Evolutionary conservation across 2,329 filamentous ascomycete species (phyloP).

Genomic region (Fusarium sp.): DNA sequence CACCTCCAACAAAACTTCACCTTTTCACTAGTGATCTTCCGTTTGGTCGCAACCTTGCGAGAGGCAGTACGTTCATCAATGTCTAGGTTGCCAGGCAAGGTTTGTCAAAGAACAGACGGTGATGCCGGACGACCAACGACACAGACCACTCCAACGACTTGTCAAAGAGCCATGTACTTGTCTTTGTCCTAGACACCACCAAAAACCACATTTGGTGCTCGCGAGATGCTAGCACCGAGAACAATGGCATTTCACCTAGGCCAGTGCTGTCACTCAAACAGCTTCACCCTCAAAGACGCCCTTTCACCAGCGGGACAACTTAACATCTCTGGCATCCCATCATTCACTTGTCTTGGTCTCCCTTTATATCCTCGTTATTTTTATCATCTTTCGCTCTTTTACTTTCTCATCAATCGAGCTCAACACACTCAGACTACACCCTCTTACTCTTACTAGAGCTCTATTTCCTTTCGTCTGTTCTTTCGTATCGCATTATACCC

Average conservation of each 20-base stretch:
- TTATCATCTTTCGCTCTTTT: conserved; percentile 6
- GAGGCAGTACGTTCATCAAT: background rate
- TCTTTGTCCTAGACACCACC: conserved; percentile 30
- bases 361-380: conserved; percentile 5
- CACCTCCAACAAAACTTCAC: too few relatives aligned
- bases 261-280: background rate
- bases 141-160: conserved; percentile 21
- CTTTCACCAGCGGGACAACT: conserved; percentile 10
- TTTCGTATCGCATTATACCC: conserved; percentile 4
- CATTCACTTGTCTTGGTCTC: background rate
- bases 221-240: conserved; percentile 4
- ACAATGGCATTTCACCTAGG: conserved; percentile 27
- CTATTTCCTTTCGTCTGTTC: background rate
- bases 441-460: background rate
- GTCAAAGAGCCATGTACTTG: conserved; percentile 11
- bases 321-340: conserved; percentile 12
- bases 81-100: background rate
- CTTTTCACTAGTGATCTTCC: too few relatives aligned
- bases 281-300: background rate
- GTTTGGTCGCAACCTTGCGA: background rate
- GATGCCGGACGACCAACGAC: conserved; percentile 4
- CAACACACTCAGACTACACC: background rate
- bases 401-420: background rate
- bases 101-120: conserved; percentile 15
- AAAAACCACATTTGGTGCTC: conserved; percentile 4